Evolutionary conservation across 441 rosid genomes (phyloP).

Genomic region (Erysimum cheiri): DNA sequence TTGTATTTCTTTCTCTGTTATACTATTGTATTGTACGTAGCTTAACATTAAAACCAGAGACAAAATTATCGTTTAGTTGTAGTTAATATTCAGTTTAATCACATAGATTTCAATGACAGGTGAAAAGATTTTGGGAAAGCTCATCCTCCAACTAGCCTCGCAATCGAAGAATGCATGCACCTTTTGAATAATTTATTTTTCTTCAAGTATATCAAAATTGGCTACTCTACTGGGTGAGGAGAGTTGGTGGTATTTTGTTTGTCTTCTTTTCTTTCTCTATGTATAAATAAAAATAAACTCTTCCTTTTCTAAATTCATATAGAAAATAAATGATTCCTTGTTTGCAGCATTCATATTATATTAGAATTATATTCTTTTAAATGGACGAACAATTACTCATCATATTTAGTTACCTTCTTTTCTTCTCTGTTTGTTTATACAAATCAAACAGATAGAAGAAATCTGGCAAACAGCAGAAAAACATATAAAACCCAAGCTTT

Average conservation of each 20-base stretch:
- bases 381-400: constrained; percentile 20
- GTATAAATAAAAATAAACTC: background rate
- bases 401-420: constrained; percentile 7
- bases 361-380: background rate
- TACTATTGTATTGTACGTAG: no score
- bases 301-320: background rate
- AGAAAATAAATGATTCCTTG: background rate
- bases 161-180: background rate
- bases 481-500: constrained; percentile 8
- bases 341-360: background rate
- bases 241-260: constrained; percentile 28
- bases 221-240: constrained; percentile 15
- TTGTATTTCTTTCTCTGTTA: no score
- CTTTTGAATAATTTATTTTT: background rate
- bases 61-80: no score
- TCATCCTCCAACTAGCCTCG: no score
- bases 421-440: constrained; percentile 12
- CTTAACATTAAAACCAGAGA: no score
- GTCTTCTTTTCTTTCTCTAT: constrained; percentile 9
- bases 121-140: no score
- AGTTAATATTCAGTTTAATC: no score
- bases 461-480: background rate
- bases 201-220: constrained; percentile 1
- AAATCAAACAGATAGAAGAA: constrained; percentile 9
- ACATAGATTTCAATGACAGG: no score